phyloP scores from a whole-genome alignment of 2,329 filamentous ascomycete species.

The Tolypocladium album region DNA sequence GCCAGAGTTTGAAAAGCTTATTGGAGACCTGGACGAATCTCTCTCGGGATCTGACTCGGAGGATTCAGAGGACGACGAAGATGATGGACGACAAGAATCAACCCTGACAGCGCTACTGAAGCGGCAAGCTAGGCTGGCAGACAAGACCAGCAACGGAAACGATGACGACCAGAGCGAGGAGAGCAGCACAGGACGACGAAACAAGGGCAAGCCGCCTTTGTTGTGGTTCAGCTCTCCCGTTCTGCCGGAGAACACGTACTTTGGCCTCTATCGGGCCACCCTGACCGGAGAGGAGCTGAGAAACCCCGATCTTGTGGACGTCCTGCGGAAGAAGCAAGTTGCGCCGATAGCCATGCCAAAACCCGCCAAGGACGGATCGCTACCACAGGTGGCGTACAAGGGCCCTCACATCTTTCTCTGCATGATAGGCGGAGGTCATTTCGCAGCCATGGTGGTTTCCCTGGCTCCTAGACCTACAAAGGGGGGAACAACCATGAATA shows the following conservation, averaged over 20 bases:
- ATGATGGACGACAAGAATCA: conserved; percentile 49
- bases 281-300: conserved; percentile 63
- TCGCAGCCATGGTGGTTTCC: conserved; percentile 91
- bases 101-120: conserved; percentile 69
- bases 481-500: conserved; percentile 58
- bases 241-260: conserved; percentile 66
- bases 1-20: conserved; percentile 72
- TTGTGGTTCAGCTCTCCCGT: conserved; percentile 75
- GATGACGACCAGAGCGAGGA: conserved; percentile 34
- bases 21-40: conserved; percentile 81
- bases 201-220: conserved; percentile 59
- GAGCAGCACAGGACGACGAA: conserved; percentile 31
- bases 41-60: conserved; percentile 77
- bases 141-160: conserved; percentile 35
- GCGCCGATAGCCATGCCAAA: conserved; percentile 45
- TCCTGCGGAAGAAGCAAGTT: conserved; percentile 68
- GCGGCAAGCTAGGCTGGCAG: conserved; percentile 66
- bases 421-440: conserved; percentile 98
- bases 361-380: conserved; percentile 45
- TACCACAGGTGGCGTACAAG: conserved; percentile 46
- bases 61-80: conserved; percentile 57
- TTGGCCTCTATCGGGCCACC: conserved; percentile 78
- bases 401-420: conserved; percentile 88
- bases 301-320: conserved; percentile 49
- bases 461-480: conserved; percentile 71